Conservation (phyloP, 208 protist species). For the Novymonas esmeraldas region DNA sequence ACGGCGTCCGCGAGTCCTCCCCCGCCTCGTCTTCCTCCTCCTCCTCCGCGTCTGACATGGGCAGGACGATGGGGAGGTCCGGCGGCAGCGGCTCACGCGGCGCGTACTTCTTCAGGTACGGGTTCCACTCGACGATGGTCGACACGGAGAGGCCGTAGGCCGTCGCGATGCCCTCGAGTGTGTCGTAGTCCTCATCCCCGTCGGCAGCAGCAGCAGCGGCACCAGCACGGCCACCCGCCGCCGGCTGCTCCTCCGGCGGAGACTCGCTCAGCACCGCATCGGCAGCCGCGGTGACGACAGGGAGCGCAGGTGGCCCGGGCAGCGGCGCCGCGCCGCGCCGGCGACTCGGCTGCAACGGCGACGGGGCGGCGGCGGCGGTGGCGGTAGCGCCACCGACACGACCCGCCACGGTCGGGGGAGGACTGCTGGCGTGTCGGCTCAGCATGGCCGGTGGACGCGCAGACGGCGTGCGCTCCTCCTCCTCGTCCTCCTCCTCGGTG, state of each 20-base stretch:
- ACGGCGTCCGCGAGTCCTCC: not conserved
- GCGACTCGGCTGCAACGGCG: no score
- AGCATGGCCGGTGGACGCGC: constrained; percentile 25
- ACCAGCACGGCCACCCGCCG: no score
- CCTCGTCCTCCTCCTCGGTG: constrained; percentile 6
- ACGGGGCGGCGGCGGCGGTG: not conserved
- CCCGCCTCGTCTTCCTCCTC: constrained; percentile 8
- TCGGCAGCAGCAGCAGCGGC: constrained; percentile 8
- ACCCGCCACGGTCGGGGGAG: constrained; percentile 22
- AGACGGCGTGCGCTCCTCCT: constrained; percentile 21
- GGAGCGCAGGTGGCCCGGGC: no score
- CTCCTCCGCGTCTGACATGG: constrained; percentile 38
- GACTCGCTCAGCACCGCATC: no score
- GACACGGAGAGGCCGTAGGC: constrained; percentile 53
- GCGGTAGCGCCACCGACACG: no score
- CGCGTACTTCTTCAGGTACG: constrained; percentile 57
- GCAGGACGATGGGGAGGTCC: constrained; percentile 72
- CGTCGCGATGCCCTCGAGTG: constrained; percentile 58
- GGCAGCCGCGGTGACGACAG: not conserved
- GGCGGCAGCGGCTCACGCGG: constrained; percentile 66
- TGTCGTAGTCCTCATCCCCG: constrained; percentile 64
- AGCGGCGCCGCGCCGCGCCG: no score
- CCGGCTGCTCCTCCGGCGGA: no score
- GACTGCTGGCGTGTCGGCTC: constrained; percentile 22
- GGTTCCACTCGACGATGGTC: constrained; percentile 67